Conservation (phyloP, 2,329 filamentous ascomycete species). For the Calonectria hawksworthii region DNA sequence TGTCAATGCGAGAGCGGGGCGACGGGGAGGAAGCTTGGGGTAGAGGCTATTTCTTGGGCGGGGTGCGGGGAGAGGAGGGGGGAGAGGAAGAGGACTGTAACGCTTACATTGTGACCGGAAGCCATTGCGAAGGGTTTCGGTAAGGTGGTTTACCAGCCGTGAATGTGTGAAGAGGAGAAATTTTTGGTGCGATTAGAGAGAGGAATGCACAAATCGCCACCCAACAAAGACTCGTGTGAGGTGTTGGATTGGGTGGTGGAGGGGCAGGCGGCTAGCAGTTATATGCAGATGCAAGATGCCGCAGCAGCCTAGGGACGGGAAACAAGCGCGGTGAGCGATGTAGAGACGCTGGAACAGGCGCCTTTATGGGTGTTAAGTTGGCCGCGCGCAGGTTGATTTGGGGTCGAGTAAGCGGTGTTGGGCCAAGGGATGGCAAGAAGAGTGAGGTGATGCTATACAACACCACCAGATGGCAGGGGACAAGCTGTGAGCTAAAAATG, state of each 20-base stretch:
- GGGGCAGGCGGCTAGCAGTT: constrained; percentile 20
- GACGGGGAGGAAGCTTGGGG: constrained; percentile 25
- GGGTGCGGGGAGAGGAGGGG: neutral
- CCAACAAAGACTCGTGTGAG: neutral
- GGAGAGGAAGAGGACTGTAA: neutral
- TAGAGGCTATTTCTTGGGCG: constrained; percentile 7
- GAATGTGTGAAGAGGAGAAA: neutral
- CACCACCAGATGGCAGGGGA: neutral
- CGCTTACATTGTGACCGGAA: constrained; percentile 50
- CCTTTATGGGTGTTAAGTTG: constrained; percentile 14
- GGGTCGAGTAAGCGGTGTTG: constrained; percentile 20
- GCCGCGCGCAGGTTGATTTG: constrained; percentile 30
- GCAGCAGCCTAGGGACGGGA: neutral
- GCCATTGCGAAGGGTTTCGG: constrained; percentile 41
- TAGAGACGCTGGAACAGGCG: constrained; percentile 20
- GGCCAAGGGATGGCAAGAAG: neutral
- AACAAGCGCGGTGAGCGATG: constrained; percentile 43
- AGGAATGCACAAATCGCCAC: constrained; percentile 7
- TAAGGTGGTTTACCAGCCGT: neutral
- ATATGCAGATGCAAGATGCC: constrained; percentile 22
- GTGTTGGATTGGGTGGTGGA: constrained; percentile 8
- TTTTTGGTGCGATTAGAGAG: neutral
- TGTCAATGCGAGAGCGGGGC: constrained; percentile 29
- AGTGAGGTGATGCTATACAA: constrained; percentile 15
- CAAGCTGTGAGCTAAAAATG: constrained; percentile 13